Evolutionary conservation across 495 filamentous ascomycete species (phyloP).

Genomic region (Podospora anserina): DNA sequence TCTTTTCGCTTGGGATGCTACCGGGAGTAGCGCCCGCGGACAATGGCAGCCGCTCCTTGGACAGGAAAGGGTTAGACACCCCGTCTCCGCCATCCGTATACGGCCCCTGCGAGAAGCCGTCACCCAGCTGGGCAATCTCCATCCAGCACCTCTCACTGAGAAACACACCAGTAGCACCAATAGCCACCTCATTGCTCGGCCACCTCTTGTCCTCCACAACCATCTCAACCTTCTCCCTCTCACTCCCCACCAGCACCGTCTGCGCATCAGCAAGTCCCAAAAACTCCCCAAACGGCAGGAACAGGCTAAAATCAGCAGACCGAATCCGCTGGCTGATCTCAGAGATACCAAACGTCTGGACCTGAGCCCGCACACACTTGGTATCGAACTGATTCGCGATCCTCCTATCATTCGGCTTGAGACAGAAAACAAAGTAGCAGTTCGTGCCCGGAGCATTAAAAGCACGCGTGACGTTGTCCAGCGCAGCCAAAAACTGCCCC

Average conservation of each 20-base stretch:
- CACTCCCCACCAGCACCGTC: slow-evolving; percentile 80
- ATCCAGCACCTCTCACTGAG: slow-evolving; percentile 94
- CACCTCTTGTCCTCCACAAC: slow-evolving; percentile 86
- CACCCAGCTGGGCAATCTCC: slow-evolving; percentile 74
- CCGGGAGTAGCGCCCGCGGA: slow-evolving; percentile 56
- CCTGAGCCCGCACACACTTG: slow-evolving; percentile 91
- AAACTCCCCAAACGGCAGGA: slow-evolving; percentile 94
- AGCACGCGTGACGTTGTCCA: slow-evolving; percentile 84
- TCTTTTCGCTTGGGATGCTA: slow-evolving; percentile 67
- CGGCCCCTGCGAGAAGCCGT: slow-evolving; percentile 52
- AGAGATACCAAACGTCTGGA: slow-evolving; percentile 93
- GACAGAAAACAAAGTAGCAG: slow-evolving; percentile 92
- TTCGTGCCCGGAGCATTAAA: slow-evolving; percentile 78
- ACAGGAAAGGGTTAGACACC: slow-evolving; percentile 38
- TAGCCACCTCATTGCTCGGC: slow-evolving; percentile 85
- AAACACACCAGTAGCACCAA: slow-evolving; percentile 91
- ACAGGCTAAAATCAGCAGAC: slow-evolving; percentile 92
- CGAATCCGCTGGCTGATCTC: slow-evolving; percentile 91
- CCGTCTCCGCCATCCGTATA: slow-evolving; percentile 49
- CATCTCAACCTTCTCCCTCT: slow-evolving; percentile 85
- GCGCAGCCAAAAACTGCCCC: slow-evolving; percentile 82
- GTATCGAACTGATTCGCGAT: slow-evolving; percentile 99
- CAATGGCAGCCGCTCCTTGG: slow-evolving; percentile 66
- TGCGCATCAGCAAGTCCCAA: slow-evolving; percentile 82
- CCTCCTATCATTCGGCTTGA: slow-evolving; percentile 94